Conservation (phyloP, 345 rosid genomes). For the Erucastrum elatum region DNA sequence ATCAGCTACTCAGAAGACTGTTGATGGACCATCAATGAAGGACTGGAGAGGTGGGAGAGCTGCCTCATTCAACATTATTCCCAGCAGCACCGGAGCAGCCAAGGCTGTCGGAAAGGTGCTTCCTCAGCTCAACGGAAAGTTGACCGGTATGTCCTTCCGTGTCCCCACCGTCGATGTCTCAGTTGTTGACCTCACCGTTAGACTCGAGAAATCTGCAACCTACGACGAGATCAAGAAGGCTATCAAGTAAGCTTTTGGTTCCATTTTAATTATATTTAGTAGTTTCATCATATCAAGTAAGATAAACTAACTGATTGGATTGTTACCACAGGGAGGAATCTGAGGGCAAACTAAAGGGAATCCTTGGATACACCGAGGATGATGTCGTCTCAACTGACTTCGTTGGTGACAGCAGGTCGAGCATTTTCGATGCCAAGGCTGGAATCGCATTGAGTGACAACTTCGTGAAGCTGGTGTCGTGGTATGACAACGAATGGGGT, state of each 20-base stretch:
- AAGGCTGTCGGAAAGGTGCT: conserved; percentile 94
- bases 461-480: conserved; percentile 71
- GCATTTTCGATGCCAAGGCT: conserved; percentile 95
- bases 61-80: conserved; percentile 94
- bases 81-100: conserved; percentile 94
- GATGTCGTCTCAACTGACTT: conserved; percentile 90
- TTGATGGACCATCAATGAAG: conserved; percentile 89
- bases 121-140: conserved; percentile 71
- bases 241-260: conserved; percentile 62
- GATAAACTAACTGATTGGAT: not conserved
- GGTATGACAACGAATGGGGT: conserved; percentile 97
- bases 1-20: conserved; percentile 91
- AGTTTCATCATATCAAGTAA: not conserved
- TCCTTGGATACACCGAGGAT: conserved; percentile 79
- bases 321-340: conserved; percentile 60
- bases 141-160: conserved; percentile 97
- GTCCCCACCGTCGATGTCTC: conserved; percentile 91
- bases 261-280: no score
- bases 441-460: conserved; percentile 74
- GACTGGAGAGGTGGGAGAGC: conserved; percentile 99
- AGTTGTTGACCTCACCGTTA: conserved; percentile 87
- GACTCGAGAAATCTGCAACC: conserved; percentile 69
- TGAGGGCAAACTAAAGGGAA: conserved; percentile 77
- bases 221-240: conserved; percentile 75
- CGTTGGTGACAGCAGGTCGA: conserved; percentile 84